Conservation (phyloP, 192 early-diverging fungal species). For the Podila epigama region DNA sequence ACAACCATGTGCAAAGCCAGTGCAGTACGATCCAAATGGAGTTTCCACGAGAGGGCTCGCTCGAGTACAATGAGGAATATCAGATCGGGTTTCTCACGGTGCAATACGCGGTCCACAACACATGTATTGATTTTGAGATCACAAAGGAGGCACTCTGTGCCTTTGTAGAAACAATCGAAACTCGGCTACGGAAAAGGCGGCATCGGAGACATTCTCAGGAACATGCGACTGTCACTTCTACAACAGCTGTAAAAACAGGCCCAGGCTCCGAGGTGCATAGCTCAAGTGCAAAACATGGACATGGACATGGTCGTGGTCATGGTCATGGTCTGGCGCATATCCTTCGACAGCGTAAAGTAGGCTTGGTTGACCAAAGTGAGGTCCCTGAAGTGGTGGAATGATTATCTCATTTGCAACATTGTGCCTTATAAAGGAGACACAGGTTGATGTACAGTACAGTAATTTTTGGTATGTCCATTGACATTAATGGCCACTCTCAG, state of each 20-base stretch:
- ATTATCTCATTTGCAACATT: not conserved
- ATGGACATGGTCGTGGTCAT: no score
- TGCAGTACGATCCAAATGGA: slow-evolving; percentile 35
- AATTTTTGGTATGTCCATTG: no score
- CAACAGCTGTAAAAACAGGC: not conserved
- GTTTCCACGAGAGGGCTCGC: slow-evolving; percentile 35
- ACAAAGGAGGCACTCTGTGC: slow-evolving; percentile 27
- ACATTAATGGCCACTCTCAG: no score
- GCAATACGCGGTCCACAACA: slow-evolving; percentile 38
- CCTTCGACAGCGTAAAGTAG: slow-evolving; percentile 25
- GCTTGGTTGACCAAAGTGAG: slow-evolving; percentile 32
- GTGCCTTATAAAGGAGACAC: not conserved
- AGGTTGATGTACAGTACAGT: no score
- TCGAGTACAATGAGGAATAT: slow-evolving; percentile 42
- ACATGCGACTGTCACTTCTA: not conserved
- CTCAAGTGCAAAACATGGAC: not conserved
- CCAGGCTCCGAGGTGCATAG: no score
- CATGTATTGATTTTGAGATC: slow-evolving; percentile 34
- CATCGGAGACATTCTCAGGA: no score
- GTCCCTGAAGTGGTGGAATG: slow-evolving; percentile 45
- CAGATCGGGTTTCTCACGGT: slow-evolving; percentile 48
- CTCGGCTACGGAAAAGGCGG: not conserved
- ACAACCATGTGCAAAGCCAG: slow-evolving; percentile 10
- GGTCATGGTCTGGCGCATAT: slow-evolving; percentile 16
- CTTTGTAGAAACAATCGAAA: slow-evolving; percentile 24